Conservation (phyloP, 1,139 yeast species). For the Candida sp. region DNA sequence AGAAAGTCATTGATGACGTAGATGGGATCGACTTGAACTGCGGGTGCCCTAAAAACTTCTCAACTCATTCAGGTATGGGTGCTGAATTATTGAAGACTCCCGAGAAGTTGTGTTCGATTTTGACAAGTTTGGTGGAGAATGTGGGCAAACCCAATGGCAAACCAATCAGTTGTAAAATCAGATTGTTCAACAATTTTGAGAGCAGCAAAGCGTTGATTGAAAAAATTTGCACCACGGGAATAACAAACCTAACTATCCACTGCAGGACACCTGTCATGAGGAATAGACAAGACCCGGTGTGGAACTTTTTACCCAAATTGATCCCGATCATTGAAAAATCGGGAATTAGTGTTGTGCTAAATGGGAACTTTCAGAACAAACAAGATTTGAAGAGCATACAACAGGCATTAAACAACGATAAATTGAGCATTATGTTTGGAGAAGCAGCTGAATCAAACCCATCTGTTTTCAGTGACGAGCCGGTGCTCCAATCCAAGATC, state of each 20-base stretch:
- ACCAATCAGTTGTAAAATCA: conserved; percentile 89
- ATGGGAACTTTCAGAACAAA: conserved; percentile 72
- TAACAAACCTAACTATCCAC: conserved; percentile 83
- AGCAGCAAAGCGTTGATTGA: conserved; percentile 68
- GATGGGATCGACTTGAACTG: conserved; percentile 94
- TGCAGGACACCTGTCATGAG: conserved; percentile 92
- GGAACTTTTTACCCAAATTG: conserved; percentile 67
- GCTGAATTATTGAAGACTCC: conserved; percentile 90
- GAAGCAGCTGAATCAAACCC: conserved; percentile 90
- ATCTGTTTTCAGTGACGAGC: conserved; percentile 58
- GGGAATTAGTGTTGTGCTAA: conserved; percentile 74
- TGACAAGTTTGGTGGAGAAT: conserved; percentile 67
- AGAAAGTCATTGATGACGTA: conserved; percentile 80
- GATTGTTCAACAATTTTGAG: conserved; percentile 63
- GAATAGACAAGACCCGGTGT: conserved; percentile 79
- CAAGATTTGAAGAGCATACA: conserved; percentile 61
- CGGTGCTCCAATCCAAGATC: conserved; percentile 55
- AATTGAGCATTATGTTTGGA: conserved; percentile 91
- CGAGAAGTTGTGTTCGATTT: conserved; percentile 70
- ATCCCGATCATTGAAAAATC: conserved; percentile 64
- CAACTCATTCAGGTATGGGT: conserved; percentile 96
- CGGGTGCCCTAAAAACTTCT: conserved; percentile 94
- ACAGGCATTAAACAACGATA: conserved; percentile 51
- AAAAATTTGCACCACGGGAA: conserved; percentile 78
- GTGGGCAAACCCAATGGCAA: conserved; percentile 80